Evolutionary conservation across 306 rosid species (phyloP).

Genomic region (Pachyrhizus erosus): DNA sequence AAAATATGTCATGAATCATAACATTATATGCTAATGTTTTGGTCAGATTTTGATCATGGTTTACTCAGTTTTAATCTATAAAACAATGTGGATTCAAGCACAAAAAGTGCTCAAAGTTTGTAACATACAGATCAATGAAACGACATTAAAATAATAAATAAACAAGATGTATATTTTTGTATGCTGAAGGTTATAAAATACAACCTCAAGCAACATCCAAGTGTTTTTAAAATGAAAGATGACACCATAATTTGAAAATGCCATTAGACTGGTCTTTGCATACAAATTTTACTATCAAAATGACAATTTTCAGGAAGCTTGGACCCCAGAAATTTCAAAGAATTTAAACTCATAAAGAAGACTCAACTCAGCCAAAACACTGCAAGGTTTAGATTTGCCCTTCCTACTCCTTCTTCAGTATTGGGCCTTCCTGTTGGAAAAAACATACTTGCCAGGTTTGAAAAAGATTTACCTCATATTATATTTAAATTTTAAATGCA

Average conservation of each 20-base stretch:
- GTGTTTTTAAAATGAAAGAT: background rate
- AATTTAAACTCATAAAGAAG: slow-evolving; percentile 68
- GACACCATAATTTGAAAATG: background rate
- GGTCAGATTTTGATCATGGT: background rate
- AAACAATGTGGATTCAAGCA: background rate
- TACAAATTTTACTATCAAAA: background rate
- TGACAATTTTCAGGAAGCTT: slow-evolving; percentile 53
- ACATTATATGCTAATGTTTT: background rate
- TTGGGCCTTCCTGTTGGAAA: slow-evolving; percentile 91
- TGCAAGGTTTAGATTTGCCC: slow-evolving; percentile 73
- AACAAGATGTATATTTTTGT: background rate
- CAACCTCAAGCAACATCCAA: too few species aligned
- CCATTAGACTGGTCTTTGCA: background rate
- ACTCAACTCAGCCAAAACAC: slow-evolving; percentile 61
- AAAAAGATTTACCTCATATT: background rate
- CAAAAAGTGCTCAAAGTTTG: background rate
- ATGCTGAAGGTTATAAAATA: background rate
- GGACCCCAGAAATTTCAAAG: slow-evolving; percentile 66
- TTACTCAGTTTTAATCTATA: background rate
- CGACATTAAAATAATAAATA: background rate
- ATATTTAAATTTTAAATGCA: too few species aligned
- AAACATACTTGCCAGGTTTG: slow-evolving; percentile 69
- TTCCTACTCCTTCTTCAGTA: slow-evolving; percentile 64
- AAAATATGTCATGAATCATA: background rate
- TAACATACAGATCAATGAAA: background rate